Conservation (phyloP, 2,329 filamentous ascomycete genomes). For the Diaporthe sp. region DNA sequence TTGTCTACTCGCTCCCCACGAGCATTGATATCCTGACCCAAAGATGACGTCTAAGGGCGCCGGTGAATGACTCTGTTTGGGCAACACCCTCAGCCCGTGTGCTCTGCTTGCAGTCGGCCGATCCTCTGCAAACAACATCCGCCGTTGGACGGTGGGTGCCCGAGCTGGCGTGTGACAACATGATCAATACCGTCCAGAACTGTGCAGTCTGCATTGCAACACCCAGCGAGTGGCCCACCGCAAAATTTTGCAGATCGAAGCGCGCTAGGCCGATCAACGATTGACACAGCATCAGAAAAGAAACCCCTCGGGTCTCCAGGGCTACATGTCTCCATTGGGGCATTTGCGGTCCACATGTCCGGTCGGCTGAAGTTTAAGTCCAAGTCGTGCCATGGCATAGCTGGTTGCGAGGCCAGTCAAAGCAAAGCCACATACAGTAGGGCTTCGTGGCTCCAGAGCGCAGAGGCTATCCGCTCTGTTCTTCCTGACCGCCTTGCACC, state of each 20-base stretch:
- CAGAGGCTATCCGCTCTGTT: background rate
- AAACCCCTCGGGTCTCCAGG: background rate
- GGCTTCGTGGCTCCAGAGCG: background rate
- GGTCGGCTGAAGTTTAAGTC: slow-evolving; percentile 28
- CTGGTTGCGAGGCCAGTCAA: slow-evolving; percentile 13
- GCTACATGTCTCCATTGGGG: background rate
- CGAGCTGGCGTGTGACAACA: slow-evolving; percentile 2
- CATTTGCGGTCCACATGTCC: slow-evolving; percentile 8
- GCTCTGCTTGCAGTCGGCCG: slow-evolving; percentile 23
- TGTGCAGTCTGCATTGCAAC: slow-evolving; percentile 6
- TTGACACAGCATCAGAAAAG: background rate
- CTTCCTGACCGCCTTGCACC: slow-evolving; percentile 12
- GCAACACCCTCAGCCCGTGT: background rate
- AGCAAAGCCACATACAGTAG: background rate
- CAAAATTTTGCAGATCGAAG: slow-evolving; percentile 28
- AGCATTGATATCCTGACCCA: slow-evolving; percentile 1
- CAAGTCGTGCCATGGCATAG: slow-evolving; percentile 6
- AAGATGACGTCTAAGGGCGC: background rate
- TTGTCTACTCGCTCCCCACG: background rate
- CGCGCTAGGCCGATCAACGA: slow-evolving; percentile 28
- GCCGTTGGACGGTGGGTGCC: slow-evolving; percentile 11
- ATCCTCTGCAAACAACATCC: slow-evolving; percentile 9
- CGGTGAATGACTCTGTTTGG: slow-evolving; percentile 1
- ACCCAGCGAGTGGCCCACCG: slow-evolving; percentile 16
- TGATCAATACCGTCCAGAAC: slow-evolving; percentile 15